Evolutionary conservation across 2,329 filamentous ascomycete genomes (phyloP), one percentile per base, ranked within the genome.

Genomic region (Fusarium dlaminii): DNA sequence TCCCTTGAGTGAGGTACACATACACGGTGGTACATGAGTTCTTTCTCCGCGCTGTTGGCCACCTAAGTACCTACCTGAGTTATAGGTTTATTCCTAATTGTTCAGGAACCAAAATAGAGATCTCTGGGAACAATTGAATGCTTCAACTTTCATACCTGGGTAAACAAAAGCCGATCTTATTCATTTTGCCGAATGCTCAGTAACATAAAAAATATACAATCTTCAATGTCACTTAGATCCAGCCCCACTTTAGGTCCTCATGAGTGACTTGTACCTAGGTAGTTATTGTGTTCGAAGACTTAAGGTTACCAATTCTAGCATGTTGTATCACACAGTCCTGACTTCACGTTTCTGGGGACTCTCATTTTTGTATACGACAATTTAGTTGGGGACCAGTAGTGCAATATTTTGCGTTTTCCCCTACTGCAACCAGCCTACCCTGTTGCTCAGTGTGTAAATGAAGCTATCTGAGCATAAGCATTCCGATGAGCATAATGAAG

Each of bases 61-160:
- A 27, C 29, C 52, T 48, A 20, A n/a, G 9, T 20, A 24, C 24
- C 51, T 45, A 29, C 24, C 24, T 36, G 13, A 52, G n/a, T 52
- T 30, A 20, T 49, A 29, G 46, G 66, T 71, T 67, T 63, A 46
- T 61, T 72, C 58, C 57, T 68, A 45, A 51, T 71, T 48, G 65
- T 51, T 74, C 54, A 71, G 62, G 70, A 60, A 74, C 43, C 48
- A 71, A 72, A 51, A 48, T 52, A 22, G 40, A 34, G 11, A 14
- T 12, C 20, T 49, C 11, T 32, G 10, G 15, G 34, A 30, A 39
- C 20, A 39, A 39, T 48, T 9, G 20, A 22, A 48, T 45, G 22
- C 32, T 34, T 46, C 56, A 40, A 32, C 17, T 34, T 51, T 34
- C 30, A 24, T 51, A 17, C 27, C 8, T 17, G 22, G 17, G 22